Base-by-base conservation (phyloP, 129 eudicot genomes). In the Silybum marianum region DNA sequence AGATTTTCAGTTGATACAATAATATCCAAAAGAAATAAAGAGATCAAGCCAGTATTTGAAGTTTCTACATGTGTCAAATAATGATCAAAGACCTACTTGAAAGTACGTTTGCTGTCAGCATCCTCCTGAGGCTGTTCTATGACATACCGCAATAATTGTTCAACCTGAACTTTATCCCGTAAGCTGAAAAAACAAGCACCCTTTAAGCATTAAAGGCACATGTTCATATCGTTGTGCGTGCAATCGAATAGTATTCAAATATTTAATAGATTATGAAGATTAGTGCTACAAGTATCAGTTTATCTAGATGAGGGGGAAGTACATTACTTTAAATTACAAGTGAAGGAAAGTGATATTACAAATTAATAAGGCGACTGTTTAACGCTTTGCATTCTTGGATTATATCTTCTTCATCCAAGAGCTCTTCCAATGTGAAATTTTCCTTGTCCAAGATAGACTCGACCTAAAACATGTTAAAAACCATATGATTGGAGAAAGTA, bases 351-450 rank as follows among this genome's bases (percentile, higher is more conserved):
- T 69, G 18, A 6, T 18, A 85, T 85, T 94, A 94, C 98, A 94
- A 94, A 86, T 94, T 90, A 73, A 91, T 94, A 71, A 94, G 95
- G 54, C 98, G 98, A 44, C 92, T 90, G 85, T 94, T 94, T 25
- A 91, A 80, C 19, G 92, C 93, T 90, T 91, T 94, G 98, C 98
- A 94, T 84, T 94, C 98, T 87, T 94, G 98, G 74, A 94, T 94
- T 68, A 94, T 92, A 85, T 94, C 98, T 83, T 94, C 98, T 80
- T 94, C 97, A 63, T 94, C 98, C 92, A 94, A 77, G 75, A 94
- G 95, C 92, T 94, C 98, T 84, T 94, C 98, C 87, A 94, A 78
- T 51, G 98, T 90, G 81, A 87, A 91, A 86, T 80, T 81, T 26
- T 94, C 98, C 89, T 88, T 91, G 91, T 94, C 98, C 69, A 94